Evolutionary conservation across 2,329 filamentous ascomycete species (phyloP), one percentile per base, ranked within the genome.

Genomic region (Pestalotiopsis sp.): DNA sequence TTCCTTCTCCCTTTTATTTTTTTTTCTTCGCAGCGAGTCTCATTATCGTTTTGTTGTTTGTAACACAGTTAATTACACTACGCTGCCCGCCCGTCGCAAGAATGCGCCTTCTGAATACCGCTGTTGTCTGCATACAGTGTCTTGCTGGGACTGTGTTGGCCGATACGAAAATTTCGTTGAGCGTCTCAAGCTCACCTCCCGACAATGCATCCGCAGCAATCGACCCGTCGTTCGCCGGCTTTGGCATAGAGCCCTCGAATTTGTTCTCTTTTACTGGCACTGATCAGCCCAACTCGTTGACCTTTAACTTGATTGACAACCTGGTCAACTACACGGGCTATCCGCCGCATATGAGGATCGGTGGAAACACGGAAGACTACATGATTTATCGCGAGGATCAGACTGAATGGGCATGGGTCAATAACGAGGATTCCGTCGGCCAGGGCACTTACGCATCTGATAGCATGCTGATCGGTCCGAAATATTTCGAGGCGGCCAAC

Each of bases 181-280:
- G 23, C 17, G 58, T 69, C 49, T 67, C 71, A 23, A 45, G 38
- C n/a, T 67, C 41, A 3, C 58, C 68, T 27, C 71, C 74, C 5
- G 36, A 39, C 13, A 55, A 62, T 66, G 67, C 60, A 9, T 72
- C 74, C 11, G 62, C 49, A 1, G 45, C 72, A 36, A 71, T 86
- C 68, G 76, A 80, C 72, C 79, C 81, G 9, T 82, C 82, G 1
- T 86, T 82, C 71, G 84, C 82, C 11, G 84, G 84, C 68, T 84
- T 86, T 69, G 84, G 85, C 59, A 86, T 86, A 70, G 85, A 87
- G 76, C 81, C 84, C 31, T 85, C 83, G 23, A 86, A 86, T 69
- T 78, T 87, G 7, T 86, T 83, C 75, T 84, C 84, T 64, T 87
- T 84, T 74, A 85, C 83, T 13, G 84, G 85, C 67, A 74, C 74